phyloP scores from a whole-genome alignment of 225 moss, liverwort and hornwort species.

The Pseudoscleropodium purum region DNA sequence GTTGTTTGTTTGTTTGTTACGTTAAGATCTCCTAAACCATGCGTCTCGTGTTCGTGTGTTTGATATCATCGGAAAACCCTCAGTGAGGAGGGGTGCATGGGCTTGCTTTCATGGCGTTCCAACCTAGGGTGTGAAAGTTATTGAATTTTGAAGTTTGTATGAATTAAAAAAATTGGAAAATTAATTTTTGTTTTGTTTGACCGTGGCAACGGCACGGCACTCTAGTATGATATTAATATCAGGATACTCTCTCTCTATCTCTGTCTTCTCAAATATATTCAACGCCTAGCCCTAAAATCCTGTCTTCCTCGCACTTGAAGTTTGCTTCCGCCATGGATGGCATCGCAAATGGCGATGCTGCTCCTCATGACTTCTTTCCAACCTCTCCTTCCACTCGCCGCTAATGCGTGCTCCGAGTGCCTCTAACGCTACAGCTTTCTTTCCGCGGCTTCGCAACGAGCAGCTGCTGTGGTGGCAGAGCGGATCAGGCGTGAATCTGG shows the following conservation, averaged over 20 bases:
- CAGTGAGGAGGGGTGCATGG: too few relatives aligned
- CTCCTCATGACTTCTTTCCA: neutral
- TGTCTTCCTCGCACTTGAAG: neutral
- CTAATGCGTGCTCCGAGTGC: neutral
- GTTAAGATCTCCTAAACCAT: too few relatives aligned
- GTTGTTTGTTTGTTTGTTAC: too few relatives aligned
- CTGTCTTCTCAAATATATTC: neutral
- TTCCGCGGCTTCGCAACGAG: neutral
- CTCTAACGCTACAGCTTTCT: neutral
- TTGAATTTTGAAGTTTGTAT: too few relatives aligned
- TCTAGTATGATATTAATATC: too few relatives aligned
- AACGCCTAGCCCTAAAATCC: neutral
- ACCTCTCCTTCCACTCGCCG: neutral
- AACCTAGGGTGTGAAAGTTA: too few relatives aligned
- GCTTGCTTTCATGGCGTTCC: too few relatives aligned
- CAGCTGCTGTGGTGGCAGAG: neutral
- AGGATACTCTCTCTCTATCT: neutral
- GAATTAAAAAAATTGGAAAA: too few relatives aligned
- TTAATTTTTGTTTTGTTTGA: too few relatives aligned
- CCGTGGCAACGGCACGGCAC: too few relatives aligned
- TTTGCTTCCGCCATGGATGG: neutral
- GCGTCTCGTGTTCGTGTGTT: too few relatives aligned
- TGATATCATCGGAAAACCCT: too few relatives aligned
- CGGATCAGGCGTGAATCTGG: neutral
- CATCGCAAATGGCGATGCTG: neutral